Conservation (phyloP, 805 yeast genomes). For the Candida boidinii region DNA sequence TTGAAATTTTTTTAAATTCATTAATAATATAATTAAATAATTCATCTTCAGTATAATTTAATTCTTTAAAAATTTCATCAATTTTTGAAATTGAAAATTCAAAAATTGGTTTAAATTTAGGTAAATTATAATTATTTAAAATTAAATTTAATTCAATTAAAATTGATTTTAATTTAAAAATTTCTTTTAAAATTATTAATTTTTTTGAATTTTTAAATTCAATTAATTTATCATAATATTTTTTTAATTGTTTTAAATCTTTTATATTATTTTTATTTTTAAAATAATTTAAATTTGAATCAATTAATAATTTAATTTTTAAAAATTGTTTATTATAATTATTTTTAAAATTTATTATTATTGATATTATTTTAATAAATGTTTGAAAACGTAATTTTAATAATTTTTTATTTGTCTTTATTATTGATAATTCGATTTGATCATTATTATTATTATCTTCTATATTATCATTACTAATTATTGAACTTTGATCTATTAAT, state of each 20-base stretch:
- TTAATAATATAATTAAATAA: constrained; percentile 23
- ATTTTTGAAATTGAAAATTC: neutral
- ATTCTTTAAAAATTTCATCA: constrained; percentile 16
- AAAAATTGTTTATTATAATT: constrained; percentile 9
- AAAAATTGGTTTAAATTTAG: constrained; percentile 2
- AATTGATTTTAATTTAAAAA: constrained; percentile 7
- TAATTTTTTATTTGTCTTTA: neutral
- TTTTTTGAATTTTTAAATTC: constrained; percentile 8
- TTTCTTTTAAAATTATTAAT: constrained; percentile 9
- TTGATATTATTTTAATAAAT: constrained; percentile 14
- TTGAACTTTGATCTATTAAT: too few relatives aligned
- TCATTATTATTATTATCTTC: constrained; percentile 3
- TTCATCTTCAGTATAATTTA: constrained; percentile 25
- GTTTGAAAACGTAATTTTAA: constrained; percentile 17
- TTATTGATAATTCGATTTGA: neutral
- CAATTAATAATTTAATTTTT: constrained; percentile 7
- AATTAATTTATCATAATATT: neutral
- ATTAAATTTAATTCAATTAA: constrained; percentile 13
- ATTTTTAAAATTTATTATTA: constrained; percentile 11
- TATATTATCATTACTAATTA: neutral
- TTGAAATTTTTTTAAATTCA: constrained; percentile 22
- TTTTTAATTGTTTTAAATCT: neutral
- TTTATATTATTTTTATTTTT: constrained; percentile 1
- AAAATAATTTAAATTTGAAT: constrained; percentile 6
- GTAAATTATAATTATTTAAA: constrained; percentile 11